Conservation (phyloP, 176 grass and related monocot species). For the Elymus sibiricus region DNA sequence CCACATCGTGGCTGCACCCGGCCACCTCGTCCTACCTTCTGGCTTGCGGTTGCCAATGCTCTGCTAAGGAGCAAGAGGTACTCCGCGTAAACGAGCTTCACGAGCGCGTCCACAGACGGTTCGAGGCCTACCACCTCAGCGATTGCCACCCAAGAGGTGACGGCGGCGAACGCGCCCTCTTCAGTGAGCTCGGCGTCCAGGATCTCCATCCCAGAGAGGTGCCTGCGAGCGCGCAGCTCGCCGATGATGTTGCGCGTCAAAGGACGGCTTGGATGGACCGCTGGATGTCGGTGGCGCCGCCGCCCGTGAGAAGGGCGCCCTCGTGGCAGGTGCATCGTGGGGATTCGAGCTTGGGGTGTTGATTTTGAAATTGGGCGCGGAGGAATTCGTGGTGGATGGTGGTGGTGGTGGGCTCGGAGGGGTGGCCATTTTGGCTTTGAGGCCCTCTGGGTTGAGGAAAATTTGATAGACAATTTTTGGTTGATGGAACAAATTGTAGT, state of each 20-base stretch:
- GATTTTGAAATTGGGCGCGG: no score
- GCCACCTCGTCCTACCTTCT: not conserved
- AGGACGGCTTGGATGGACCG: not conserved
- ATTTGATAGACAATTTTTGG: no score
- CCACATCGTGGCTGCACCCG: not conserved
- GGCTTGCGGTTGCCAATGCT: not conserved
- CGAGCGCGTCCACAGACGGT: not conserved
- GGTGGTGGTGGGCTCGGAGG: no score
- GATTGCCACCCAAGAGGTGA: conserved; percentile 26
- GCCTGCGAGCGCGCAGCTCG: conserved; percentile 19
- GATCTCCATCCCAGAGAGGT: conserved; percentile 18
- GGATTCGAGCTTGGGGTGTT: no score
- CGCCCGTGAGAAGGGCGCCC: no score
- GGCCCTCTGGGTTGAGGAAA: no score
- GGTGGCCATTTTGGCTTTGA: no score
- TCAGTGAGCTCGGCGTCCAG: not conserved
- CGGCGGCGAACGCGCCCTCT: not conserved
- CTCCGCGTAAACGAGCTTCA: conserved; percentile 35
- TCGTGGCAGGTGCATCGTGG: no score
- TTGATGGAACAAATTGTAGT: no score
- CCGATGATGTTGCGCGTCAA: conserved; percentile 13
- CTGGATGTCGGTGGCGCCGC: not conserved
- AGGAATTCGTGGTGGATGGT: no score
- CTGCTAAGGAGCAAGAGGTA: conserved; percentile 31
- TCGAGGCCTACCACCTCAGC: conserved; percentile 32